Evolutionary conservation across 352 stramenopile species (phyloP), one percentile per base, ranked within the genome.

Genomic region (Pythium dissotocum): DNA sequence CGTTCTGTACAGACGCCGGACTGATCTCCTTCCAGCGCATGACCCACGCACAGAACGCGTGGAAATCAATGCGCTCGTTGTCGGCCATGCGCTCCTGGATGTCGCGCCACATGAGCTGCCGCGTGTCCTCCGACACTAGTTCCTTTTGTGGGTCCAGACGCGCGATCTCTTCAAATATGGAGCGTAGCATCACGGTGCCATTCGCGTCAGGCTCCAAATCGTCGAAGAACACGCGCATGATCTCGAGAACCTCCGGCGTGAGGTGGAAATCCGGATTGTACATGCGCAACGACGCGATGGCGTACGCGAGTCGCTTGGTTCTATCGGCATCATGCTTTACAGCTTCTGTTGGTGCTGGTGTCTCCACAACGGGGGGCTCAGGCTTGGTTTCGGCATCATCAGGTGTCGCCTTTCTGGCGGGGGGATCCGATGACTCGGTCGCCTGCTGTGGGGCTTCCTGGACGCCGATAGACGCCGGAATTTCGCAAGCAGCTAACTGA

Each of bases 201-300:
- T 69, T 51, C 0, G 60, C 67, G 53, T 90, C 79, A 8, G 84
- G 84, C 12, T 74, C 63, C 57, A 95, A 65, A 54, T 92, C 82
- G 24, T 85, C 70, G 56, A 95, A 95, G 67, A 95, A 91, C 24
- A 79, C 76, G 54, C 82, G 83, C 79, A 95, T 84, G 71, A 95
- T 92, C 61, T 83, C 81, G 30, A 93, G 66, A 53, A 95, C 87
- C 44, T 95, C 85, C 8, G 83, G 80, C 52, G 87, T 95, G n/a
- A 95, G 58, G 0, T 78, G 70, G 57, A 95, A 95, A 69, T 93
- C 80, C 32, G 87, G 87, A 65, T 95, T 95, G 79, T 93, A 95
- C 73, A 78, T 63, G 52, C 83, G 72, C 53, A 93, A 77, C 65
- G 85, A 85, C 58, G 86, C 77, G 36, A 93, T 77, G 53, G 83